A percentile compares a stretch with the other conserved stretches of the same genome.
Evolutionary conservation across 139 green algal genomes (phyloP).

Genomic region (Coelastrella sp.): DNA sequence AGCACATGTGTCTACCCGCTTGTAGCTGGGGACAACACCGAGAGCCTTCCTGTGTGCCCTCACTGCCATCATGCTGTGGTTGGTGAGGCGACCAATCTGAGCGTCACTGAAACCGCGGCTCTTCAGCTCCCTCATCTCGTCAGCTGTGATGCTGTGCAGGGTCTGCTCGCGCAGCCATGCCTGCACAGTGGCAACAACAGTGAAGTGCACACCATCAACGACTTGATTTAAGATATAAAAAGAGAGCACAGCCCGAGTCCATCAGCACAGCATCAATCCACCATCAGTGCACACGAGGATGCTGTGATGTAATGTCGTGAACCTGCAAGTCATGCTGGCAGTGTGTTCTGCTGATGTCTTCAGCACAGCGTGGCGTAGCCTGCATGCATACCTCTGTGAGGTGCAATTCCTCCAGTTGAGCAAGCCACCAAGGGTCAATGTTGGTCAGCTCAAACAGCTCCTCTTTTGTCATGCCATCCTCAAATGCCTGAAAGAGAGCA

Average conservation of each 20-base stretch:
- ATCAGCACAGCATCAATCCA: no score
- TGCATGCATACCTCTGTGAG: slow-evolving; percentile 83
- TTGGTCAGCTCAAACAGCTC: slow-evolving; percentile 91
- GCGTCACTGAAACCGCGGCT: slow-evolving; percentile 88
- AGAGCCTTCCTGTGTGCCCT: slow-evolving; percentile 69
- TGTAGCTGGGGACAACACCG: slow-evolving; percentile 88
- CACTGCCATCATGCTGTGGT: slow-evolving; percentile 64
- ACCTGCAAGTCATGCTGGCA: background rate
- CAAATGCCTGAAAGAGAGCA: slow-evolving; percentile 68
- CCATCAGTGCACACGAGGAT: no score
- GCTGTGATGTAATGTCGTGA: background rate
- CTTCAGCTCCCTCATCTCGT: slow-evolving; percentile 74
- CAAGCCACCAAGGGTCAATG: slow-evolving; percentile 98
- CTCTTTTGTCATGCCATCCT: slow-evolving; percentile 87
- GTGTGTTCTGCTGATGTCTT: background rate
- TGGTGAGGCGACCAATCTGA: slow-evolving; percentile 83
- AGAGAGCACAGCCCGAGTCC: background rate
- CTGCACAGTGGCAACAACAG: slow-evolving; percentile 49
- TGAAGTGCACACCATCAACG: background rate
- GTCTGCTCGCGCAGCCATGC: slow-evolving; percentile 75
- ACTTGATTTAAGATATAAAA: background rate
- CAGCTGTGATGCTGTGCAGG: slow-evolving; percentile 75
- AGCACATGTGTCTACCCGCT: slow-evolving; percentile 99
- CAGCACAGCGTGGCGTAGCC: background rate
- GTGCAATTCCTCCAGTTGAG: slow-evolving; percentile 83